Conservation (phyloP, 2,329 filamentous ascomycete species). For the Sphaerulina vaccinii region DNA sequence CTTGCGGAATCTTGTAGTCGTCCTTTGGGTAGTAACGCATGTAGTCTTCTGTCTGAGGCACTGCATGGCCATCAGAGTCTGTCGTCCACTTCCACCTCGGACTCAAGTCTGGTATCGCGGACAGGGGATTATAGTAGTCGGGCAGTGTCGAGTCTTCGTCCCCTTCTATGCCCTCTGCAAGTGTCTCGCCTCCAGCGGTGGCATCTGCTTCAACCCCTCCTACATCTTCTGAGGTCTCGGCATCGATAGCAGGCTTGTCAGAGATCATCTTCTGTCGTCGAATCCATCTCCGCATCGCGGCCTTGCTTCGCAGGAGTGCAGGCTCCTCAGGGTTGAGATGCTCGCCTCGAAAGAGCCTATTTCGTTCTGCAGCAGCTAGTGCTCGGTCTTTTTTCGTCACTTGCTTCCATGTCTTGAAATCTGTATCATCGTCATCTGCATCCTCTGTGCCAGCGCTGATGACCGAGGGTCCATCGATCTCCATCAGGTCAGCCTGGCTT, state of each 20-base stretch:
- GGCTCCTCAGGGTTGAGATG: constrained; percentile 84
- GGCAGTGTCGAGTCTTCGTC: constrained; percentile 80
- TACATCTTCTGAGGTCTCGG: constrained; percentile 44
- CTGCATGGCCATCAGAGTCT: constrained; percentile 82
- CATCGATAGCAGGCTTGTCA: constrained; percentile 40
- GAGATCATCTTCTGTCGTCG: constrained; percentile 64
- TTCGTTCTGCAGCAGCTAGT: constrained; percentile 77
- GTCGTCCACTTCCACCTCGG: constrained; percentile 81
- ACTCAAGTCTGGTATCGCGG: constrained; percentile 79
- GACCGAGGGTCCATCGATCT: constrained; percentile 76
- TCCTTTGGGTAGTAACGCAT: constrained; percentile 73
- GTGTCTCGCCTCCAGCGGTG: constrained; percentile 64
- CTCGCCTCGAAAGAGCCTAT: constrained; percentile 80
- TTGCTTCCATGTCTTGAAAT: constrained; percentile 98
- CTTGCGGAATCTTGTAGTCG: constrained; percentile 71
- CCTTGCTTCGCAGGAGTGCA: constrained; percentile 78
- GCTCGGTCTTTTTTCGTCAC: constrained; percentile 96
- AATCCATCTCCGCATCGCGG: constrained; percentile 85
- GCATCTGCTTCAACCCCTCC: constrained; percentile 47
- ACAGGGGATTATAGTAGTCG: constrained; percentile 90
- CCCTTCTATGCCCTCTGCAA: constrained; percentile 87
- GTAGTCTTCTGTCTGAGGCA: constrained; percentile 84
- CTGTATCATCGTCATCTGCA: constrained; percentile 77
- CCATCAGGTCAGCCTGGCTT: constrained; percentile 81
- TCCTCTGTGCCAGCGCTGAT: constrained; percentile 70